Evolutionary conservation across 345 rosid genomes (phyloP), one percentile per base, ranked within the genome.

Genomic region (Linum trigynum): DNA sequence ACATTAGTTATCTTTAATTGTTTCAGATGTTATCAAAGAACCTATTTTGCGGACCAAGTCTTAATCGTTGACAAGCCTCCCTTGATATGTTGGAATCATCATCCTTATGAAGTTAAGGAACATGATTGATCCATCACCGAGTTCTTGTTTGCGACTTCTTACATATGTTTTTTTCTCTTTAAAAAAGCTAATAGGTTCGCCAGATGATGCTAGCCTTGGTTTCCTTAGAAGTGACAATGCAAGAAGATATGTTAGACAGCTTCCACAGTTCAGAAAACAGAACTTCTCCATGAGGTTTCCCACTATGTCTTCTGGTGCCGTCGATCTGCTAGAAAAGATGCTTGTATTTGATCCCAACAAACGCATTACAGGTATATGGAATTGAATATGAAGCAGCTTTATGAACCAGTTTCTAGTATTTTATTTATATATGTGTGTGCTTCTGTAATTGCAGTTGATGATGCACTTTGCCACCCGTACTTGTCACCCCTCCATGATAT

Each of bases 391-490:
- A 9, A 5, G 36, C 61, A 37, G 36, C 61, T 9, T 3, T 48
- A 48, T 15, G 9, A 41, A 4, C 45, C 35, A 1, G 15, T 32
- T n/a, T 15, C 36, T 57, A n/a, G 36, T 2, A 15, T 32, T 11
- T 57, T 9, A 11, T 57, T 32, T 32, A 56, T 10, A 15, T n/a
- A 6, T 11, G 14, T 56, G 9, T 14, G 63, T 64, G 53, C 53
- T 55, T 39, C 16, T 80, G 57, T 73, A 55, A 48, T 67, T 74
- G 85, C 86, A 89, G 98, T 84, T 79, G 91, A 87, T 2, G 94
- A 85, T 76, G 96, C 97, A 38, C 72, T 87, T 63, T 80, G 87
- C 74, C 97, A 90, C 77, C 97, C 96, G 11, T 92, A 86, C 78
- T 71, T 92, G 78, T 73, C 83, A 62, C 69, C 91, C 48, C 89